A percentile compares a stretch with the other conserved stretches of the same genome.
Evolutionary conservation across 2,329 filamentous ascomycete genomes (phyloP).

Genomic region (Sporothrix dimorphospora): DNA sequence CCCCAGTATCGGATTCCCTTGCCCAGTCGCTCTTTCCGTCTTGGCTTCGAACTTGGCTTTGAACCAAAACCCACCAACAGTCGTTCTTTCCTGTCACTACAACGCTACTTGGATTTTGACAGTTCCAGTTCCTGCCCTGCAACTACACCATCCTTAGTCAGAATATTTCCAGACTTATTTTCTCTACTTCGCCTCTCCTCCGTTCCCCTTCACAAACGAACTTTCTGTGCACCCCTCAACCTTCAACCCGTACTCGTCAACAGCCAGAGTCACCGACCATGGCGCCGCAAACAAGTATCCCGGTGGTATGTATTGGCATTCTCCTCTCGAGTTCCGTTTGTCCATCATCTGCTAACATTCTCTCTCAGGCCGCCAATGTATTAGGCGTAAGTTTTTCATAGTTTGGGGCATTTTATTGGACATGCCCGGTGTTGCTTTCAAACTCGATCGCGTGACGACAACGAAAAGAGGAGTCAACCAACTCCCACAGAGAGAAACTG

Average conservation of each 20-base stretch:
- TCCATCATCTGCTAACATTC: background rate
- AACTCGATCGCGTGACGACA: background rate
- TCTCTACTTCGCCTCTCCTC: background rate
- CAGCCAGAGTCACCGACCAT: slow-evolving; percentile 30
- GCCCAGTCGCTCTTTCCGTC: slow-evolving; percentile 10
- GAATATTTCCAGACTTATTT: background rate
- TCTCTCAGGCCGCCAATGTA: slow-evolving; percentile 43
- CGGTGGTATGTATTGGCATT: slow-evolving; percentile 35
- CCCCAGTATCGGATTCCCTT: background rate
- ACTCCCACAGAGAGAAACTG: background rate
- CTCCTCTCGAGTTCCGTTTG: background rate
- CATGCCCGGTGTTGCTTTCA: background rate
- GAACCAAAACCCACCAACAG: background rate
- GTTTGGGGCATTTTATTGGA: background rate
- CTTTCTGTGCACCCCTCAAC: background rate
- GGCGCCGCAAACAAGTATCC: slow-evolving; percentile 40
- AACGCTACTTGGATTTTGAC: background rate
- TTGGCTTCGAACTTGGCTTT: slow-evolving; percentile 5
- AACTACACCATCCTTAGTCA: slow-evolving; percentile 10
- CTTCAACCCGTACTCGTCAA: background rate
- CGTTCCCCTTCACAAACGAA: background rate
- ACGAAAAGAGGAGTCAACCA: background rate
- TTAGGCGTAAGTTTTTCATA: slow-evolving; percentile 44
- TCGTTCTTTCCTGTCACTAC: background rate
- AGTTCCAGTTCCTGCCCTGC: background rate